These are phyloP conservation scores for Solanum hybrid DNA, from an alignment of 305 asterid species.

Conservation along the genomic window DNA sequence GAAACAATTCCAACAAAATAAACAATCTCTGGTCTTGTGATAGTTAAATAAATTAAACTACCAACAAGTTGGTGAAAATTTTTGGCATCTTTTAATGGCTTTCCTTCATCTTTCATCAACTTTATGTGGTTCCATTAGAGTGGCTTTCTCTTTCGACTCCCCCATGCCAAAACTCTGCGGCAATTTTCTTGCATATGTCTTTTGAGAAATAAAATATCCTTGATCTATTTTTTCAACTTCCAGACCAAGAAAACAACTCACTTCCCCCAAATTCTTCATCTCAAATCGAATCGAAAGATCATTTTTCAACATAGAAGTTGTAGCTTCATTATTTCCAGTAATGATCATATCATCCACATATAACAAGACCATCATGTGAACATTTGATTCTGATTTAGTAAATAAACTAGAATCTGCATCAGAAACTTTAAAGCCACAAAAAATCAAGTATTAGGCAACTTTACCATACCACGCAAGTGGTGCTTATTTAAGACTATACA, in stretches of 20 bases:
- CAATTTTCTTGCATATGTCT: not conserved
- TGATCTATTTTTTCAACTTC: not conserved
- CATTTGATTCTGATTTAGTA: too few relatives aligned
- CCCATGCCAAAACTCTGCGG: not conserved
- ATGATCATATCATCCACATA: not conserved
- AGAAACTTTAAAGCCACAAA: not conserved
- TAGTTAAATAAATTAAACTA: not conserved
- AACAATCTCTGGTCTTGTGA: not conserved
- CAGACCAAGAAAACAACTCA: not conserved
- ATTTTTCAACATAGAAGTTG: not conserved
- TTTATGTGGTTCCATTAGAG: not conserved
- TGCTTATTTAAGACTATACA: not conserved
- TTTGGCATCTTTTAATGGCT: not conserved
- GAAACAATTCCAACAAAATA: not conserved
- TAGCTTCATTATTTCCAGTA: not conserved
- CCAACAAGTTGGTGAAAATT: not conserved
- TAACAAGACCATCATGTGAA: not conserved
- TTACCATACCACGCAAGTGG: not conserved
- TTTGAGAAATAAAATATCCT: slow-evolving; percentile 1
- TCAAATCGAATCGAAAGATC: not conserved
- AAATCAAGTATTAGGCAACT: not conserved
- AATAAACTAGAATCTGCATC: not conserved
- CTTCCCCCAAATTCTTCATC: not conserved
- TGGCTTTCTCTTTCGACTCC: not conserved
- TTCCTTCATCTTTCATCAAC: not conserved